Evolutionary conservation across 1,139 yeast species (phyloP), one percentile per base, ranked within the genome.

Genomic region (Lizanozyma gosingica): DNA sequence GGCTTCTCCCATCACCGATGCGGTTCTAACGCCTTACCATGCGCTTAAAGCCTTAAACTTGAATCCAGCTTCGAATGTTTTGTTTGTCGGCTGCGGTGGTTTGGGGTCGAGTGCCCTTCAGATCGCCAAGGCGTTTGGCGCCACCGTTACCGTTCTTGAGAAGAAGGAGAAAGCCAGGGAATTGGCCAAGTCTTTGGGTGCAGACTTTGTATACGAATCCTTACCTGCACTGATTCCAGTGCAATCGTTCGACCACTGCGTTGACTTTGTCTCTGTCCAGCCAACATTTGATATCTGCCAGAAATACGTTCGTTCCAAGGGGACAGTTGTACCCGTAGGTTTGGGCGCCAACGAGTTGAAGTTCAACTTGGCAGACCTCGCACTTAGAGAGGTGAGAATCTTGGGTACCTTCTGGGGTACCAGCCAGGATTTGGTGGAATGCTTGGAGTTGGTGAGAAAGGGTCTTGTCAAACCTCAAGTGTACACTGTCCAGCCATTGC

Each of bases 11-110:
- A 61, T 76, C 14, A 65, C 71, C 44, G 72, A 73, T 47, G 71
- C 77, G 1, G 73, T 72, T 1, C 59, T 73, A 45, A 73, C 78
- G 1, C 78, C 78, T 4, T 71, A 59, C 53, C 78, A 72, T 48
- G 76, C 78, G 3, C 60, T 73, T 38, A 64, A 59, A 41, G 68
- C 65, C 46, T 71, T 68, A 3, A 59, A 53, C 37, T 50, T 54
- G 18, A 40, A 36, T 14, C 72, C 76, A 9, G 56, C 65, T 4
- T 45, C 62, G 9, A 69, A 63, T 45, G 71, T 72, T 3, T 57
- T 72, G 40, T 60, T 72, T 4, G 52, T 71, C 40, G 80, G 79
- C 1, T 55, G 70, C 36, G 78, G 79, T 9, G 79, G 79, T 2
- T 58, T 73, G 41, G 78, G 79, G 0, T 56, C 70, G 45, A 72